Evolutionary conservation across 768 basidiomycete species (phyloP), one percentile per base, ranked within the genome.

Genomic region (Guyanaporus albipodus): DNA sequence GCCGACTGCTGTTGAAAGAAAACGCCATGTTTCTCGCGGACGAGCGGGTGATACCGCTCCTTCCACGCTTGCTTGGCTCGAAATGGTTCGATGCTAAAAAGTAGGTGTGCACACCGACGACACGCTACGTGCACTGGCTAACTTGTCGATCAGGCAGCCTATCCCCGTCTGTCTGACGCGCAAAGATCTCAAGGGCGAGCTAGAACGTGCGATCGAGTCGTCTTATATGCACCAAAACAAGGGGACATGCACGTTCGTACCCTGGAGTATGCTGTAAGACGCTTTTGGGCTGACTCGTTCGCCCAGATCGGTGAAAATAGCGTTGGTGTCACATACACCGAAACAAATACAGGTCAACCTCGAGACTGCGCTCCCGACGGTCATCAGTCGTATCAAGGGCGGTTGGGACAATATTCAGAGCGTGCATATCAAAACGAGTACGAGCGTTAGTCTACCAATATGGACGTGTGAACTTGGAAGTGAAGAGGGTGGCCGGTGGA

Each of bases 81-180:
- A 87, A 85, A 58, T 98, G 91, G 79, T 92, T 97, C 57, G 79
- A 89, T 24, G 91, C 93, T 1, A 98, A 98, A 71, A 98, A 97
- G 93, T 96, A 56, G 54, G 88, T 60, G 22, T 10, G 8, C 3
- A 8, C 9, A 0, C 34, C 4, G 15, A 18, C 11, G 29, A 26
- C 9, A 18, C 9, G 15, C 26, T 49, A 4, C 39, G 28, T 10
- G n/a, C 53, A 54, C 15, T 35, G n/a, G 4, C 22, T 36, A 19
- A 48, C 9, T 40, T 7, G 40, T 17, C 18, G 39, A 50, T 6
- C 48, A 97, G 94, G 70, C 91, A 95, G 66, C 96, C 96, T 1
- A 90, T 97, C 26, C 92, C 96, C 1, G 95, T 98, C n/a, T 84
- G 80, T 54, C 66, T 99, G 42, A 83, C 78, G 10, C 81, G 85